Percentiles rank a stretch among this genome's conserved stretches.
phyloP scores from a whole-genome alignment of 306 rosid species.

The Albizia julibrissin region DNA sequence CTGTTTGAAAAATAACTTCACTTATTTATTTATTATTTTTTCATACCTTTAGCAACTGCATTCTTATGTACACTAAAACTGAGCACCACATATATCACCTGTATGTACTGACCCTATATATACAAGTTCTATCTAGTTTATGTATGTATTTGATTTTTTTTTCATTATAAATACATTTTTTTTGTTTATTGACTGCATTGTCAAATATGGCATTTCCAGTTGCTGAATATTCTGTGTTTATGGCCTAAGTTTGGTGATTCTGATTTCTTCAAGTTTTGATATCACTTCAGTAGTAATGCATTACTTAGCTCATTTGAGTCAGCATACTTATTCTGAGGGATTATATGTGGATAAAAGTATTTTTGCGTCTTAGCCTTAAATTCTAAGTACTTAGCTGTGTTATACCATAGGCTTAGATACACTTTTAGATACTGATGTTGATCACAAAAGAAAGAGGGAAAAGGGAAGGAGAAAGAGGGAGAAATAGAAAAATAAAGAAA shows the following conservation, averaged over 20 bases:
- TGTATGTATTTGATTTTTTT: not conserved
- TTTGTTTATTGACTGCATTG: not conserved
- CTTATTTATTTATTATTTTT: not conserved
- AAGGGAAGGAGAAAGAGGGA: not conserved
- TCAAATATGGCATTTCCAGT: not conserved
- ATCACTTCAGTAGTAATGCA: not conserved
- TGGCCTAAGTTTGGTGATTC: conserved; percentile 1
- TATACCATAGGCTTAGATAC: not conserved
- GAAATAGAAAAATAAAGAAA: not conserved
- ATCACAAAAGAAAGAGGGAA: not conserved
- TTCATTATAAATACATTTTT: not conserved
- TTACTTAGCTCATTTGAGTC: not conserved
- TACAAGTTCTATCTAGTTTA: not conserved
- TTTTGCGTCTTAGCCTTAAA: not conserved
- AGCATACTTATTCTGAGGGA: not conserved
- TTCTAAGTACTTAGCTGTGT: not conserved
- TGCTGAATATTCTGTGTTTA: not conserved
- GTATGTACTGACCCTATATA: not conserved
- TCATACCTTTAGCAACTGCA: not conserved
- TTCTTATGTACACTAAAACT: not conserved
- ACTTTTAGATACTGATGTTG: not conserved
- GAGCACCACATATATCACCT: not conserved
- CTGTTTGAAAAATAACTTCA: not conserved
- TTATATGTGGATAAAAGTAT: not conserved
- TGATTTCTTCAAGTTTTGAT: not conserved